phyloP scores from a whole-genome alignment of 1,284 basidiomycete species.

The Xerocomus nothofagi region DNA sequence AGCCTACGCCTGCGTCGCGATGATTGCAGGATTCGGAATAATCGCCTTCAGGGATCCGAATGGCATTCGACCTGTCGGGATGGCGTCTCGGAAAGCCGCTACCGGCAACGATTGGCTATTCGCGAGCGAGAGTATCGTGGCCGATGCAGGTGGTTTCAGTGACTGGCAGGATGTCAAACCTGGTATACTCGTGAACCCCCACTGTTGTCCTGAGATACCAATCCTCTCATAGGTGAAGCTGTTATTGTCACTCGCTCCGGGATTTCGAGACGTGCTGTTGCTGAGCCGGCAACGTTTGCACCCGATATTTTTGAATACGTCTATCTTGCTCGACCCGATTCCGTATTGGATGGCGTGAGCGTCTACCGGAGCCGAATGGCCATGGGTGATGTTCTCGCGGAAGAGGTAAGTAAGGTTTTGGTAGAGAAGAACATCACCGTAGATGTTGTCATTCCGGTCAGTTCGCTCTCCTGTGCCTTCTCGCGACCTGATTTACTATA shows the following conservation, averaged over 20 bases:
- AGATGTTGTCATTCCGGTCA: conserved; percentile 95
- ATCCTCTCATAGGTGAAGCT: conserved; percentile 70
- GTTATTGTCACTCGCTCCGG: conserved; percentile 88
- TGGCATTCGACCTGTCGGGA: conserved; percentile 91
- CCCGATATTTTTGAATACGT: conserved; percentile 99
- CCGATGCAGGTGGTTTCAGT: conserved; percentile 88
- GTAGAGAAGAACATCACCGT: conserved; percentile 67
- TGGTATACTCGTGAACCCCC: conserved; percentile 46
- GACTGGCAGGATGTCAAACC: conserved; percentile 95
- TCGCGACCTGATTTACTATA: conserved; percentile 6
- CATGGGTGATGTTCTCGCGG: conserved; percentile 96
- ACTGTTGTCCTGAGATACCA: background rate
- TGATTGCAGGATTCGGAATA: conserved; percentile 98
- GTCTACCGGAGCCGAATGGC: conserved; percentile 99
- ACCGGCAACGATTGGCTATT: conserved; percentile 85
- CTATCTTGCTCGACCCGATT: conserved; percentile 98
- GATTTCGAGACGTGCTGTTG: conserved; percentile 74
- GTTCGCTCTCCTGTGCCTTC: conserved; percentile 22
- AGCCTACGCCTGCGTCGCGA: conserved; percentile 95
- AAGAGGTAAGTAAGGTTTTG: conserved; percentile 80
- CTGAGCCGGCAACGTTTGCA: conserved; percentile 72
- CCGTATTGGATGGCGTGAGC: conserved; percentile 95
- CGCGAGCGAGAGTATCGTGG: conserved; percentile 95
- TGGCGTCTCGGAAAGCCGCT: conserved; percentile 63
- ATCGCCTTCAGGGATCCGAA: conserved; percentile 99